Evolutionary conservation across 306 rosid genomes (phyloP).

Genomic region (Vigna radiata): DNA sequence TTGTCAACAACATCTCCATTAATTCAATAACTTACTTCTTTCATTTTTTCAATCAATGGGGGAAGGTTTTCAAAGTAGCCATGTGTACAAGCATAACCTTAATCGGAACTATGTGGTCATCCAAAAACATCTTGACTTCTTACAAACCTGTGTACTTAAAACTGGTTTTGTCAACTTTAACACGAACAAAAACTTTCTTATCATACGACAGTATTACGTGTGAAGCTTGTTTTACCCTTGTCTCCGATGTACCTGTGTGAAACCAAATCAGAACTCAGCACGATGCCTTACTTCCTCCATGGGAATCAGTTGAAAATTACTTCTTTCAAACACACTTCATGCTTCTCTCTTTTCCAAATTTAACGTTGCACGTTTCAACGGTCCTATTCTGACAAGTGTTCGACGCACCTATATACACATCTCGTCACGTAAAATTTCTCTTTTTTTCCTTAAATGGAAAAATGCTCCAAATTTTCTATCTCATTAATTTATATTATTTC

Average conservation of each 20-base stretch:
- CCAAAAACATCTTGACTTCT: not conserved
- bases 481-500: not conserved
- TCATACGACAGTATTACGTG: not conserved
- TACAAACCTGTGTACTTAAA: not conserved
- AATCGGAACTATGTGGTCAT: not conserved
- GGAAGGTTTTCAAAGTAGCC: constrained; percentile 26
- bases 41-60: not conserved
- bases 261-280: not conserved
- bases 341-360: not conserved
- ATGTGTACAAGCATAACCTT: not conserved
- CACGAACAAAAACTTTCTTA: constrained; percentile 17
- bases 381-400: not conserved
- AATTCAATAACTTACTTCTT: constrained; percentile 24
- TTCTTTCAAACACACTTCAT: constrained; percentile 9
- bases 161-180: constrained; percentile 12
- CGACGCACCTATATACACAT: constrained; percentile 14
- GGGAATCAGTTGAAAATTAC: constrained; percentile 35
- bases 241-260: not conserved
- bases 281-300: not conserved
- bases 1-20: constrained; percentile 8
- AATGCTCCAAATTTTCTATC: not conserved
- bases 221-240: not conserved
- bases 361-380: constrained; percentile 6
- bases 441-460: not conserved
- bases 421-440: constrained; percentile 3